These are phyloP conservation scores for Cladosporium oxysporum DNA, from an alignment of 2,329 filamentous ascomycete species.

Conservation along the genomic window DNA sequence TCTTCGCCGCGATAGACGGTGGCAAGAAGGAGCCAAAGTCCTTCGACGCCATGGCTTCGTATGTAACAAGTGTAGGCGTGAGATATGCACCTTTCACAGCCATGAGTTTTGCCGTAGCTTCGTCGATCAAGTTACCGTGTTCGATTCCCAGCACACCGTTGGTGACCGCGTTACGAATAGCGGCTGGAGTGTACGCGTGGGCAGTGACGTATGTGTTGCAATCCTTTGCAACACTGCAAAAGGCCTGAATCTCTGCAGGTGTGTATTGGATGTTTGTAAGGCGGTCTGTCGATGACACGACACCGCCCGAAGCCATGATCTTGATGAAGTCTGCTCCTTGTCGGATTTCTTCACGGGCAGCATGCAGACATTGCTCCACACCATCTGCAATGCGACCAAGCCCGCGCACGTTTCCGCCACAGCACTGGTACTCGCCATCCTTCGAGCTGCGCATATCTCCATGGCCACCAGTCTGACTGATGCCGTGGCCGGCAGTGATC, in stretches of 20 bases:
- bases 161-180: constrained; percentile 57
- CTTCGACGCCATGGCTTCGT: constrained; percentile 51
- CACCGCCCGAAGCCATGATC: constrained; percentile 61
- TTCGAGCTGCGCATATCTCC: constrained; percentile 53
- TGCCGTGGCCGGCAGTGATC: constrained; percentile 56
- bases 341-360: constrained; percentile 56
- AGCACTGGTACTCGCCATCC: constrained; percentile 51
- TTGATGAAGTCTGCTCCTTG: constrained; percentile 63
- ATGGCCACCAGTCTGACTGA: constrained; percentile 62
- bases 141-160: constrained; percentile 60
- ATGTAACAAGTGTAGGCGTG: constrained; percentile 57
- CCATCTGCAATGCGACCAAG: constrained; percentile 55
- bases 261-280: constrained; percentile 60
- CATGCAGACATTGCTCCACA: constrained; percentile 56
- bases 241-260: constrained; percentile 57
- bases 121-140: constrained; percentile 64
- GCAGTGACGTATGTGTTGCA: constrained; percentile 57
- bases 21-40: constrained; percentile 49
- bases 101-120: constrained; percentile 54
- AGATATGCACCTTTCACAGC: constrained; percentile 51
- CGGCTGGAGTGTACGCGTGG: constrained; percentile 58
- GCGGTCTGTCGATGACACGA: constrained; percentile 57
- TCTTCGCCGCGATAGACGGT: constrained; percentile 51
- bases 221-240: constrained; percentile 52
- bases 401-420: constrained; percentile 45